Evolutionary conservation across 148 eudicot genomes (phyloP), one percentile per base, ranked within the genome.

Genomic region (Silene latifolia): DNA sequence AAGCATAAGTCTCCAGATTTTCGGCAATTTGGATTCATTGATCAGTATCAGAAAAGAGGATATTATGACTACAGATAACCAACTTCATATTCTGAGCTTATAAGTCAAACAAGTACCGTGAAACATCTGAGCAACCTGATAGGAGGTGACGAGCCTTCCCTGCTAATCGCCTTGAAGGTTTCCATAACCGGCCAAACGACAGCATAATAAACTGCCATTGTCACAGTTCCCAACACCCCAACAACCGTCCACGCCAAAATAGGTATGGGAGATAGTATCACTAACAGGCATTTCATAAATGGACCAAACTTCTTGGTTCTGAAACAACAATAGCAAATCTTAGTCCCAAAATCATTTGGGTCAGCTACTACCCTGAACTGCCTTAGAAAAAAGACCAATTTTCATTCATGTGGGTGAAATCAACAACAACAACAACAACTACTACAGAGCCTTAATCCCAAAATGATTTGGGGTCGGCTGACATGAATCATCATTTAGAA

Each of bases 181-280:
- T 80, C 83, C 83, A 80, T 71, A 57, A 80, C 79, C 44, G 83
- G 83, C 79, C 83, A 80, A 25, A 80, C 23, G 8, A 65, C 77
- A 47, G 83, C 83, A 66, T 80, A 80, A 20, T 66, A 76, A 18
- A 65, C 73, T 56, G 83, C 83, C 83, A 80, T 80, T 56, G 72
- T 24, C 53, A 76, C 72, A 76, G 79, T 80, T 4, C 76, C 83
- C 29, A 80, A 44, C 44, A 80, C 79, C 10, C 83, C 83, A 27
- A 76, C 83, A 53, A 80, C 76, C 3, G 83, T 80, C 83, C 83
- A 80, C 42, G 65, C 13, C 63, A 74, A 78, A 71, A 80, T 76
- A 23, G 83, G 83, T 44, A 80, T 65, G 6, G 83, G 83, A 19
- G 83, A 80, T 14, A 80, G 44, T 24, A 80, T 21, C 15, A 80